phyloP scores from a whole-genome alignment of 768 basidiomycete species.

The Arthromyces matolae region DNA sequence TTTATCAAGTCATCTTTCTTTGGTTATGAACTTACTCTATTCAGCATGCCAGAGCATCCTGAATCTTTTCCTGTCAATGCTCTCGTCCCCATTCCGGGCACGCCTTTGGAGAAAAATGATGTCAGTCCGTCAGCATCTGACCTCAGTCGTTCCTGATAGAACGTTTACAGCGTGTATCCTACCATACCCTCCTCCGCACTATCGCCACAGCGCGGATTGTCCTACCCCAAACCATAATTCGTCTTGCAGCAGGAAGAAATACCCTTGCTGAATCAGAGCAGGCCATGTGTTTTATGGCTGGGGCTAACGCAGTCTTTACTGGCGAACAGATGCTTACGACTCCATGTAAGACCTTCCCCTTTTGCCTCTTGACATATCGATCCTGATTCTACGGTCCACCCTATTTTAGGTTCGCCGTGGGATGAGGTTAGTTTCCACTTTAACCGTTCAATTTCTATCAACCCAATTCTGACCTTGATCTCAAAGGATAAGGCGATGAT shows the following conservation, averaged over 20 bases:
- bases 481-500: slow-evolving; percentile 89
- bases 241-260: slow-evolving; percentile 91
- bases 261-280: slow-evolving; percentile 88
- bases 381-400: slow-evolving; percentile 11
- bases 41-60: slow-evolving; percentile 92
- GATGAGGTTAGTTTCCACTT: slow-evolving; percentile 59
- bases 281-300: slow-evolving; percentile 98
- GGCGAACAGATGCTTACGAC: slow-evolving; percentile 97
- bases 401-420: slow-evolving; percentile 77
- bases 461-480: slow-evolving; percentile 7
- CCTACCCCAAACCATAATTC: slow-evolving; percentile 88
- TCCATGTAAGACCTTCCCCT: slow-evolving; percentile 60
- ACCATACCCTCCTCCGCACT: slow-evolving; percentile 85
- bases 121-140: slow-evolving; percentile 33
- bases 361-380: slow-evolving; percentile 6
- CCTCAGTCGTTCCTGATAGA: background rate
- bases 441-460: background rate
- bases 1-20: background rate
- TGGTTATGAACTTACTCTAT: slow-evolving; percentile 13
- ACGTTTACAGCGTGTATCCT: slow-evolving; percentile 65
- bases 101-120: slow-evolving; percentile 89
- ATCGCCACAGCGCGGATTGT: slow-evolving; percentile 94
- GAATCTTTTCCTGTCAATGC: slow-evolving; percentile 99
- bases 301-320: slow-evolving; percentile 98
- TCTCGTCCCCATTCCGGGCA: slow-evolving; percentile 91